These are phyloP conservation scores for Colletotrichum filicis DNA, from an alignment of 2,329 filamentous ascomycete genomes.

Conservation along the genomic window DNA sequence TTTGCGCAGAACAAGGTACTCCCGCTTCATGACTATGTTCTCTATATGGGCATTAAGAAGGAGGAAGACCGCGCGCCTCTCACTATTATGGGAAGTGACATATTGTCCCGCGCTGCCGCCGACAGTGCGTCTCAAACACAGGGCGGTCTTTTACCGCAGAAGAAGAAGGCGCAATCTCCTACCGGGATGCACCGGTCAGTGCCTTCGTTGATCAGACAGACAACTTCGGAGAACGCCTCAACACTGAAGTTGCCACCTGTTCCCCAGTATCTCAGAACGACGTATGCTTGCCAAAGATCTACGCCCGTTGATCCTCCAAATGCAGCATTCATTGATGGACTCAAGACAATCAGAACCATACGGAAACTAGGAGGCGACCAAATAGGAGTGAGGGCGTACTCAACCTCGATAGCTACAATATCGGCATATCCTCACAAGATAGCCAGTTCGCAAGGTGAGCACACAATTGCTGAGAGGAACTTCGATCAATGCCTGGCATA, in stretches of 20 bases:
- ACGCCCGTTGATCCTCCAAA: conserved; percentile 80
- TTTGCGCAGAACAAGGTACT: conserved; percentile 55
- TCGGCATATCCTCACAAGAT: conserved; percentile 78
- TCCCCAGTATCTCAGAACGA: conserved; percentile 60
- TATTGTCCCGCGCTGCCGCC: conserved; percentile 37
- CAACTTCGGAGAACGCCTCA: conserved; percentile 82
- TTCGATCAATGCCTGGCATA: not conserved
- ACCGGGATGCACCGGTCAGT: conserved; percentile 1
- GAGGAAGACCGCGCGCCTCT: not conserved
- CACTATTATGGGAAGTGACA: conserved; percentile 29
- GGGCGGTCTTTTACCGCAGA: not conserved
- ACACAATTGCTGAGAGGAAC: not conserved
- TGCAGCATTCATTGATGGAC: conserved; percentile 75
- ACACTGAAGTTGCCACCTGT: conserved; percentile 67
- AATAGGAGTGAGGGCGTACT: conserved; percentile 87
- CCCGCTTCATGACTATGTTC: conserved; percentile 60
- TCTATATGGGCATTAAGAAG: conserved; percentile 61
- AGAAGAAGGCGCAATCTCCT: not conserved
- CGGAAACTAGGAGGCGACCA: conserved; percentile 79
- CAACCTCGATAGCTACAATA: conserved; percentile 84
- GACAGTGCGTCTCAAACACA: not conserved
- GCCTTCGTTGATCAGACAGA: conserved; percentile 69
- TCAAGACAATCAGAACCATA: conserved; percentile 79
- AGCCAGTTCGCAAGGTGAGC: conserved; percentile 53
- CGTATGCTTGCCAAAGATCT: conserved; percentile 84